Evolutionary conservation across 306 rosid genomes (phyloP).

Genomic region (Vicia faba): DNA sequence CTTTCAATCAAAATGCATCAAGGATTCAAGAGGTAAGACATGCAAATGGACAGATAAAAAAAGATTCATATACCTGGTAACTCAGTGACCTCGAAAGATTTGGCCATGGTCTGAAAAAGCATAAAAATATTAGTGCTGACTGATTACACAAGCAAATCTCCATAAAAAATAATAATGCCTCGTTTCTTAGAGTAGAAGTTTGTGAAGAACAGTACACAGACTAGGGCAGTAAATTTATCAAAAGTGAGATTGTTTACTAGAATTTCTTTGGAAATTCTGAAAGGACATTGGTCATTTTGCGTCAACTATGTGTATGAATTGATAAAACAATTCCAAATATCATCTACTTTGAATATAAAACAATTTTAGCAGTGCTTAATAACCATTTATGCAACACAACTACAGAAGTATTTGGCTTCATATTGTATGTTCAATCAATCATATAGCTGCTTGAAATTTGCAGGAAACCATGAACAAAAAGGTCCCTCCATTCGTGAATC

Average conservation of each 20-base stretch:
- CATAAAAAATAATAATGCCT: conserved; percentile 19
- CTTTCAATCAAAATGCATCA: conserved; percentile 23
- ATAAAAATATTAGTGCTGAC: conserved; percentile 39
- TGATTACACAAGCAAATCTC: conserved; percentile 27
- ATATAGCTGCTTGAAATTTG: conserved; percentile 30
- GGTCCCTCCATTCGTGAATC: conserved; percentile 31
- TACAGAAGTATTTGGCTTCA: conserved; percentile 6
- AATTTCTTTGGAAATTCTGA: conserved; percentile 27
- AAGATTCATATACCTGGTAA: conserved; percentile 71
- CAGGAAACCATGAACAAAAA: conserved; percentile 29
- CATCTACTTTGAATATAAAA: conserved; percentile 23
- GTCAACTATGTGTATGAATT: conserved; percentile 1
- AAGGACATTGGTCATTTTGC: conserved; percentile 20
- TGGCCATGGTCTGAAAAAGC: conserved; percentile 78
- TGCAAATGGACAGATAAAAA: not conserved
- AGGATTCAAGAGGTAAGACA: conserved; percentile 8
- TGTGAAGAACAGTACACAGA: conserved; percentile 22
- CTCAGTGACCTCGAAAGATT: conserved; percentile 95
- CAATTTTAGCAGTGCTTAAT: conserved; percentile 25
- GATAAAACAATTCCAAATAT: conserved; percentile 24
- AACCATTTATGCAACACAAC: not conserved
- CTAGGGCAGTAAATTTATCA: not conserved
- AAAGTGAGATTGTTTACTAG: conserved; percentile 1
- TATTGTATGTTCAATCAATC: conserved; percentile 20
- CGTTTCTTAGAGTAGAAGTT: conserved; percentile 27